These are phyloP conservation scores for Kodamaea jinghongensis DNA, from an alignment of 805 yeast genomes.

Conservation along the genomic window DNA sequence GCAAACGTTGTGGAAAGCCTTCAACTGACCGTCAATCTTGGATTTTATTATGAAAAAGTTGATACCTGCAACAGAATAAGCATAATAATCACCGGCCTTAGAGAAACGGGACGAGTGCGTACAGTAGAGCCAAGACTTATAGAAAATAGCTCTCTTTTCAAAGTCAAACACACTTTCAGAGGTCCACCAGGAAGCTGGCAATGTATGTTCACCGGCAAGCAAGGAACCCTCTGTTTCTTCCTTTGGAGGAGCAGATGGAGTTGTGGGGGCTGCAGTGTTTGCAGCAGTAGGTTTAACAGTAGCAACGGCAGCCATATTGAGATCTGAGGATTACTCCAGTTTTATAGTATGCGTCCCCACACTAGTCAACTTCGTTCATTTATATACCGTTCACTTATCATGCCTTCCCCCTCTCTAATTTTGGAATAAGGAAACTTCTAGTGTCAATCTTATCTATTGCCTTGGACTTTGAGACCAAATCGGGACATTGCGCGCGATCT, in stretches of 20 bases:
- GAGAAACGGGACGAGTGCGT: constrained; percentile 51
- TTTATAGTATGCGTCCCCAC: no score
- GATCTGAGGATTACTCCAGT: no score
- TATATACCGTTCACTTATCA: no score
- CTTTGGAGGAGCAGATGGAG: constrained; percentile 25
- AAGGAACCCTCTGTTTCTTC: constrained; percentile 14
- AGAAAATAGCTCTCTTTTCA: constrained; percentile 57
- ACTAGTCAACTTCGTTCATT: no score
- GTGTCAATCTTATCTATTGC: no score
- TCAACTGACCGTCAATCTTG: constrained; percentile 44
- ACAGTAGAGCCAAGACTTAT: constrained; percentile 55
- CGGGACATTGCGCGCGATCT: no score
- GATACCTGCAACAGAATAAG: constrained; percentile 50
- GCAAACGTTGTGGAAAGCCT: constrained; percentile 63
- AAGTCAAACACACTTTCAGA: constrained; percentile 56
- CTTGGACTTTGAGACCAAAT: no score
- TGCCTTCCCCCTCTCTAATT: no score
- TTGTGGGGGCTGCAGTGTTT: no score
- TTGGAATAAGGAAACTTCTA: no score
- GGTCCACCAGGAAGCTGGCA: constrained; percentile 68
- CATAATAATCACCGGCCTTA: constrained; percentile 57
- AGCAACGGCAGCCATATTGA: no score
- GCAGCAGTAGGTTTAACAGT: no score
- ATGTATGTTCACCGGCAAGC: constrained; percentile 40
- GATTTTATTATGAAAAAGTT: constrained; percentile 55